These are phyloP conservation scores for Cordyceps cateniannulata DNA, from an alignment of 2,329 filamentous ascomycete genomes.

Conservation along the genomic window DNA sequence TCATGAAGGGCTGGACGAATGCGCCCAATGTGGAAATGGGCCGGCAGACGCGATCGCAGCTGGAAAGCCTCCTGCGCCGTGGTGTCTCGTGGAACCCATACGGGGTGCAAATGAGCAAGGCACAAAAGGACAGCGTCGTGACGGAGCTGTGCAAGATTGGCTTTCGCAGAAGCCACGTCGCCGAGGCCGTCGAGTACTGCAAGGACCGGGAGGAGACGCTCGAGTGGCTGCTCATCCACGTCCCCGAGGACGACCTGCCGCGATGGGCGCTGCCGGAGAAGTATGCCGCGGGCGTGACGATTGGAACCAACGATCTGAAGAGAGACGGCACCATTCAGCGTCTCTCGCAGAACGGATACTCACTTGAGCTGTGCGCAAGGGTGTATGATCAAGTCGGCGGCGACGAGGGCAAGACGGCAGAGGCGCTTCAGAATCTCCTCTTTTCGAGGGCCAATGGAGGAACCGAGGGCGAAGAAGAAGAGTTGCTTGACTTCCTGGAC, in stretches of 20 bases:
- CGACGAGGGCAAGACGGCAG: slow-evolving; percentile 72
- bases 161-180: slow-evolving; percentile 81
- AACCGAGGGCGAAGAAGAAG: slow-evolving; percentile 26
- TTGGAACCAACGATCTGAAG: slow-evolving; percentile 75
- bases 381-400: slow-evolving; percentile 63
- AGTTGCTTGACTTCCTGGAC: slow-evolving; percentile 38
- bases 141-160: slow-evolving; percentile 71
- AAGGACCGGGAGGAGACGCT: slow-evolving; percentile 88
- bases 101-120: slow-evolving; percentile 55
- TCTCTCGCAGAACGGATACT: slow-evolving; percentile 76
- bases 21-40: slow-evolving; percentile 94
- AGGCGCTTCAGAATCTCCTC: slow-evolving; percentile 60
- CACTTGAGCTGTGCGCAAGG: slow-evolving; percentile 73
- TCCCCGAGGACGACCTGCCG: slow-evolving; percentile 94
- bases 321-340: slow-evolving; percentile 78
- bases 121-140: slow-evolving; percentile 54
- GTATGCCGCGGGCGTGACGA: slow-evolving; percentile 83
- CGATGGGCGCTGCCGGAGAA: slow-evolving; percentile 85
- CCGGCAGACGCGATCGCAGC: slow-evolving; percentile 65
- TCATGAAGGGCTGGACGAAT: slow-evolving; percentile 71
- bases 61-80: slow-evolving; percentile 72
- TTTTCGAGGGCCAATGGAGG: slow-evolving; percentile 17
- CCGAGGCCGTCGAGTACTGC: slow-evolving; percentile 81
- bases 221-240: slow-evolving; percentile 94
- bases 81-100: slow-evolving; percentile 86